Conservation (phyloP, 192 early-diverging fungal genomes). For the Coemansia biformis region DNA sequence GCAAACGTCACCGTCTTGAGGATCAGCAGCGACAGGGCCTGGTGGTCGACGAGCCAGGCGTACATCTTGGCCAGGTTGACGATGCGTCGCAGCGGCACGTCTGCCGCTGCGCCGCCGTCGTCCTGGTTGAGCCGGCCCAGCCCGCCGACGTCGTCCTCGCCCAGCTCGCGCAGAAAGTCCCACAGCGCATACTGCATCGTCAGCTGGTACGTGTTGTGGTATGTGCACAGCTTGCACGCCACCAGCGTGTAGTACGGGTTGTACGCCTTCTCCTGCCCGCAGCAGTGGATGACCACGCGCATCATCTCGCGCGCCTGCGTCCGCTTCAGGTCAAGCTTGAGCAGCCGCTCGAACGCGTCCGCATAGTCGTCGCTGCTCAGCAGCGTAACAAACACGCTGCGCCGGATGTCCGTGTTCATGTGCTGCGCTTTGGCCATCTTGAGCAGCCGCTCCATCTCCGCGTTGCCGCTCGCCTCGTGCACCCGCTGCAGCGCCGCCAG, state of each 20-base stretch:
- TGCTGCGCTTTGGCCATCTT: constrained; percentile 76
- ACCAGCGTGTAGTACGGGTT: constrained; percentile 95
- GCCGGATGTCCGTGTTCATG: constrained; percentile 95
- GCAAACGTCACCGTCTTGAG: constrained; percentile 68
- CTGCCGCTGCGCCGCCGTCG: constrained; percentile 32
- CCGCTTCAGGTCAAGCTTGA: constrained; percentile 77
- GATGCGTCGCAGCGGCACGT: constrained; percentile 63
- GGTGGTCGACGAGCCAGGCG: constrained; percentile 66
- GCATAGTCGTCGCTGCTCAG: constrained; percentile 93
- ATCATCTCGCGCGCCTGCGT: constrained; percentile 95
- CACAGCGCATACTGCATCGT: constrained; percentile 94
- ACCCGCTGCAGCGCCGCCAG: constrained; percentile 1
- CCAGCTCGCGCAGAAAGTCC: constrained; percentile 87
- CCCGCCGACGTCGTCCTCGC: constrained; percentile 72
- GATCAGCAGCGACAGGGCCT: constrained; percentile 68
- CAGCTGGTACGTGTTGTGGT: constrained; percentile 74
- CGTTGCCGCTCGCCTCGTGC: constrained; percentile 7
- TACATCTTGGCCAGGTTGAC: constrained; percentile 85
- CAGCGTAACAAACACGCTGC: constrained; percentile 86
- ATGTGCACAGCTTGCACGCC: constrained; percentile 69
- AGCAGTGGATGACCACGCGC: constrained; percentile 86
- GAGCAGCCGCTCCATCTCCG: constrained; percentile 60
- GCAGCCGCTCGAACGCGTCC: constrained; percentile 84
- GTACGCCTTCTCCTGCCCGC: constrained; percentile 76
- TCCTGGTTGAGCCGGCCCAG: constrained; percentile 42